These are phyloP conservation scores for Scedosporium dehoogii DNA, from an alignment of 2,329 filamentous ascomycete genomes.

Conservation along the genomic window DNA sequence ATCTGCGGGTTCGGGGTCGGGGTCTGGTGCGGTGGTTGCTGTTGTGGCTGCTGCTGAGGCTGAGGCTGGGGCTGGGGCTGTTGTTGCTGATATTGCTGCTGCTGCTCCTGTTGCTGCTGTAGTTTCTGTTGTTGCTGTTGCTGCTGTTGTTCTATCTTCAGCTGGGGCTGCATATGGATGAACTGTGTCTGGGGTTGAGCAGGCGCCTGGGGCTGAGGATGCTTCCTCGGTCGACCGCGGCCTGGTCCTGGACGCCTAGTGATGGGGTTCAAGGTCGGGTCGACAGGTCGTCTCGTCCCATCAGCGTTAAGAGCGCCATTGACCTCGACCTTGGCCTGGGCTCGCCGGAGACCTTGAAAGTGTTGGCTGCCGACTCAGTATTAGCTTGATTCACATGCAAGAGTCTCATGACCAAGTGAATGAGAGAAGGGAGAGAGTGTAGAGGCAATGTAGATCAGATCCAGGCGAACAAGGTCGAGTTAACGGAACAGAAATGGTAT, in stretches of 20 bases:
- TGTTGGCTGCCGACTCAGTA: constrained; percentile 37
- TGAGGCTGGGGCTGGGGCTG: constrained; percentile 10
- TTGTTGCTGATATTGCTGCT: constrained; percentile 8
- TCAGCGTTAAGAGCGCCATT: constrained; percentile 18
- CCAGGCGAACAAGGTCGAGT: background rate
- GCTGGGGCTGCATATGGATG: background rate
- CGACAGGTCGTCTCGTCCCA: constrained; percentile 28
- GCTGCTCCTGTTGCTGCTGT: constrained; percentile 7
- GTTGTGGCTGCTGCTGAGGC: constrained; percentile 6
- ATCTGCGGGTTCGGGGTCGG: constrained; percentile 2
- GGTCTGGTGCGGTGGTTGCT: background rate
- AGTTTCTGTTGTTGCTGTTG: background rate
- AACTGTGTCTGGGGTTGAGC: constrained; percentile 5
- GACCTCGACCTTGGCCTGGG: constrained; percentile 41
- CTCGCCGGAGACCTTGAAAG: constrained; percentile 47
- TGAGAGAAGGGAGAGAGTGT: background rate
- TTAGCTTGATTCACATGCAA: constrained; percentile 1
- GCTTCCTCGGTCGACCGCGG: constrained; percentile 42
- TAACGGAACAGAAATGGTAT: background rate
- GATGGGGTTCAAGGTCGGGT: constrained; percentile 47
- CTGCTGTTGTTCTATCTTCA: background rate
- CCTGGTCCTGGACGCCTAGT: constrained; percentile 50
- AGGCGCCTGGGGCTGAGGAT: constrained; percentile 10
- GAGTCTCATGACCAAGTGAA: background rate
- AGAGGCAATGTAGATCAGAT: background rate